Conservation (phyloP, 2,329 filamentous ascomycete genomes). For the Venturiaceae sp. region DNA sequence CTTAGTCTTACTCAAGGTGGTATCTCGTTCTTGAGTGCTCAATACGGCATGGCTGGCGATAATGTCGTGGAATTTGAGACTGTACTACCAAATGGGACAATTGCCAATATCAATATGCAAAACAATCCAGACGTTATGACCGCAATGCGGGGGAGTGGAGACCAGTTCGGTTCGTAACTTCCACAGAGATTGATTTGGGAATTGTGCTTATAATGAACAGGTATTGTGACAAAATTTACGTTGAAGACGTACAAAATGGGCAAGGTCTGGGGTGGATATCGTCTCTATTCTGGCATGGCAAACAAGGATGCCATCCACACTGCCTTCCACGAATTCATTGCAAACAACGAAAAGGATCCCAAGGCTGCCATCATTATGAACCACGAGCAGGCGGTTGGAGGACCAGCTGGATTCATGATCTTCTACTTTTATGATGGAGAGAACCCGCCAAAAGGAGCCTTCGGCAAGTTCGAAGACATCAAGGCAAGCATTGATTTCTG, state of each 20-base stretch:
- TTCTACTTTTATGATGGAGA: slow-evolving; percentile 27
- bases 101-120: slow-evolving; percentile 17
- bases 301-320: slow-evolving; percentile 20
- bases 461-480: slow-evolving; percentile 25
- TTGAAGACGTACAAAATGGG: slow-evolving; percentile 21
- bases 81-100: slow-evolving; percentile 15
- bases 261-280: slow-evolving; percentile 28
- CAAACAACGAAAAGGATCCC: slow-evolving; percentile 16
- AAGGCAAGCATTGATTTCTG: slow-evolving; percentile 14
- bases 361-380: slow-evolving; percentile 21
- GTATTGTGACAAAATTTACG: slow-evolving; percentile 25
- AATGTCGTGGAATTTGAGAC: slow-evolving; percentile 9
- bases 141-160: slow-evolving; percentile 20
- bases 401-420: slow-evolving; percentile 11
- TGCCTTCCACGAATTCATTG: slow-evolving; percentile 23
- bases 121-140: slow-evolving; percentile 15
- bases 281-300: slow-evolving; percentile 21
- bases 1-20: slow-evolving; percentile 5
- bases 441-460: slow-evolving; percentile 19
- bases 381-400: background rate
- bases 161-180: slow-evolving; percentile 17
- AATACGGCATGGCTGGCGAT: slow-evolving; percentile 9
- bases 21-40: background rate
- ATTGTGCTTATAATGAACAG: slow-evolving; percentile 12
- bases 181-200: background rate